A percentile compares a stretch with the other conserved stretches of the same genome.
Conservation (phyloP, 192 early-diverging fungal genomes). For the Backusella mclennaniae region DNA sequence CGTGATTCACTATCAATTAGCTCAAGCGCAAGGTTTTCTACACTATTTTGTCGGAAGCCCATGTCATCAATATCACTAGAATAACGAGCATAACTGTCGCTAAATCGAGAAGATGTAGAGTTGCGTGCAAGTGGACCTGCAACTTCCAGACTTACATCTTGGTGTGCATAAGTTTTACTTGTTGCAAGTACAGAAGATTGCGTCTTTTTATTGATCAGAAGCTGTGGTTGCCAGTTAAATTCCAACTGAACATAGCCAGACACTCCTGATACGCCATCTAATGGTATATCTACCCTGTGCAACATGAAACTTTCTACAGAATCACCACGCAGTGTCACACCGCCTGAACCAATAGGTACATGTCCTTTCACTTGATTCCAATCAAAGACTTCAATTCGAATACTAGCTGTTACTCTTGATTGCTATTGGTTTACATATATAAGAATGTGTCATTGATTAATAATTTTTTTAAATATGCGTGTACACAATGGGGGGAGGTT, state of each 20-base stretch:
- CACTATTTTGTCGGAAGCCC: background rate
- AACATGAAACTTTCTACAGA: conserved; percentile 36
- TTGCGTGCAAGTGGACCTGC: background rate
- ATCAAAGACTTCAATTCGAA: conserved; percentile 60
- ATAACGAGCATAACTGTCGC: background rate
- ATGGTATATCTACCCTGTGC: conserved; percentile 39
- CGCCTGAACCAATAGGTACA: conserved; percentile 42
- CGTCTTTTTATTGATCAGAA: conserved; percentile 54
- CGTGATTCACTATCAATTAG: background rate
- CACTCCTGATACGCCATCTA: conserved; percentile 24
- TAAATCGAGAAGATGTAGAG: conserved; percentile 5
- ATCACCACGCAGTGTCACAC: conserved; percentile 27
- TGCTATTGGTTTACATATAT: conserved; percentile 17
- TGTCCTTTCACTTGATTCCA: conserved; percentile 59
- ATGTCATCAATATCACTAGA: conserved; percentile 2
- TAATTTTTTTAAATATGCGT: background rate
- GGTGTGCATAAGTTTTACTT: background rate
- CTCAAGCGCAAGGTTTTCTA: background rate
- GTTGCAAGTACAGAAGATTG: conserved; percentile 44
- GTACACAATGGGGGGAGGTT: no score
- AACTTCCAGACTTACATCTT: background rate
- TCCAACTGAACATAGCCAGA: conserved; percentile 44
- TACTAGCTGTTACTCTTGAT: conserved; percentile 24
- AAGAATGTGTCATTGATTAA: background rate
- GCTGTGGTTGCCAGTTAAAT: conserved; percentile 56